A percentile compares a stretch with the other conserved stretches of the same genome.
phyloP scores from a whole-genome alignment of 495 filamentous ascomycete species.

The Penicillium cinerascens region DNA sequence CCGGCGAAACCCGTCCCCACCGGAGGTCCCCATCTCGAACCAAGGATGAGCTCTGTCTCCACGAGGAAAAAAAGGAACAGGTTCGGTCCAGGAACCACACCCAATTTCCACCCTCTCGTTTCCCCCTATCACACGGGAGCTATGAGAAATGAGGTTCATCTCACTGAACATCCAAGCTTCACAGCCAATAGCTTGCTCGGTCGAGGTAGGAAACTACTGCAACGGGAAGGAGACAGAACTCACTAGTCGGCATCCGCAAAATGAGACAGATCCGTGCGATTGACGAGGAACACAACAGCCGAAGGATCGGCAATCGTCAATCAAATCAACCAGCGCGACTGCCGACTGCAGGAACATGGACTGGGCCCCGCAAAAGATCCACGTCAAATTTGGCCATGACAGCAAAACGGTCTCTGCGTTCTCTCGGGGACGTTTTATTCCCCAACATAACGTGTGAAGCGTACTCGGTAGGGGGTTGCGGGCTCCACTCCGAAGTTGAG shows the following conservation, averaged over 20 bases:
- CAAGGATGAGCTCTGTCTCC: neutral
- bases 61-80: slow-evolving; percentile 1
- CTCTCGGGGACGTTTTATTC: neutral
- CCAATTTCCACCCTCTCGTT: neutral
- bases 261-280: slow-evolving; percentile 23
- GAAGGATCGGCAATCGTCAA: slow-evolving; percentile 34
- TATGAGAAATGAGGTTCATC: neutral
- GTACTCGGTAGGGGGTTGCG: neutral
- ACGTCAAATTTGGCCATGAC: slow-evolving; percentile 17
- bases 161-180: neutral
- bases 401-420: slow-evolving; percentile 21
- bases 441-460: neutral
- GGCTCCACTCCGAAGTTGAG: slow-evolving; percentile 1
- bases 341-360: slow-evolving; percentile 9
- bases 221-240: slow-evolving; percentile 14
- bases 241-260: slow-evolving; percentile 14
- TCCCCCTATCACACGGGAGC: neutral
- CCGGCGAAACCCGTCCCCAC: neutral
- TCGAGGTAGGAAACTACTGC: slow-evolving; percentile 2
- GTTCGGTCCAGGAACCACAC: neutral
- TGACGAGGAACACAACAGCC: slow-evolving; percentile 15
- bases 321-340: slow-evolving; percentile 25
- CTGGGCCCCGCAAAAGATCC: slow-evolving; percentile 15
- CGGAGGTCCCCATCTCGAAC: neutral
- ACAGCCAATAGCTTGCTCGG: neutral